phyloP scores from a whole-genome alignment of 345 rosid species.

The Geranium brycei region DNA sequence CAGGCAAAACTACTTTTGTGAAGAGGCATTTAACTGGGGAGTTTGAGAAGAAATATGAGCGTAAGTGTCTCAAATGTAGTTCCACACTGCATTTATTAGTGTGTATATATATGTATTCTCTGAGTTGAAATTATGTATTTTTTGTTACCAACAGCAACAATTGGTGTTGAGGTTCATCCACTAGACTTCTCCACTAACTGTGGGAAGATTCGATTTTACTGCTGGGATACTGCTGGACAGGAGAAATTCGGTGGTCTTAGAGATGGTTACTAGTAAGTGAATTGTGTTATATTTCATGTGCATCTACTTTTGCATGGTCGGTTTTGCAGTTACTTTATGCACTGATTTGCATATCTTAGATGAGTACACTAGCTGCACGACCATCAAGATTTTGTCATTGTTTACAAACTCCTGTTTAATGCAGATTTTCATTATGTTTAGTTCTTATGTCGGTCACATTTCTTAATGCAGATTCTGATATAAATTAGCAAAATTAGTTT shows the following conservation, averaged over 20 bases:
- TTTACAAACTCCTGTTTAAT: too few species aligned
- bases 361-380: too few species aligned
- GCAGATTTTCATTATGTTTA: too few species aligned
- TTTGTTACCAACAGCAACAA: constrained; percentile 44
- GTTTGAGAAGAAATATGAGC: constrained; percentile 40
- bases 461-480: too few species aligned
- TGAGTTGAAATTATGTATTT: not conserved
- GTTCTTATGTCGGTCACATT: too few species aligned
- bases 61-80: constrained; percentile 10
- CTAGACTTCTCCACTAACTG: constrained; percentile 90
- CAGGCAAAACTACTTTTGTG: constrained; percentile 35
- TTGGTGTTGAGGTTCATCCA: constrained; percentile 97
- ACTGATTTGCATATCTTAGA: too few species aligned
- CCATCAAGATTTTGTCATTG: too few species aligned
- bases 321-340: too few species aligned
- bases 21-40: constrained; percentile 37
- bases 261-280: constrained; percentile 91
- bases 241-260: constrained; percentile 95
- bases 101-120: not conserved
- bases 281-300: not conserved
- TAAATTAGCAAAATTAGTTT: too few species aligned
- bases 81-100: not conserved
- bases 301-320: too few species aligned
- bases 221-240: constrained; percentile 99
- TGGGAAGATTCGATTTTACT: constrained; percentile 82